These are phyloP conservation scores for Peltaster fructicola DNA, from an alignment of 2,329 filamentous ascomycete species.

Conservation along the genomic window DNA sequence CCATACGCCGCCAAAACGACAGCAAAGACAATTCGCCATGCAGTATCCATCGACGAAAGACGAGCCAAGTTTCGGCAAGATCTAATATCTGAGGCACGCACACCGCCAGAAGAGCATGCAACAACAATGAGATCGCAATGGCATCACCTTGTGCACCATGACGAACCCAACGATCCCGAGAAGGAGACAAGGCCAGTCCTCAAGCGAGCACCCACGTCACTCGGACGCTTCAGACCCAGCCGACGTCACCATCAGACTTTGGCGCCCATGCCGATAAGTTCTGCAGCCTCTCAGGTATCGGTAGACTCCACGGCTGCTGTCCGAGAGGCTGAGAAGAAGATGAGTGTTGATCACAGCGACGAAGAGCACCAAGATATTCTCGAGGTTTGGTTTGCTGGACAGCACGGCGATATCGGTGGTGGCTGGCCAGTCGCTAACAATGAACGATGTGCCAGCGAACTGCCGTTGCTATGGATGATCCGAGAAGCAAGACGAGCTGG, in stretches of 20 bases:
- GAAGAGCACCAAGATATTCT: slow-evolving; percentile 38
- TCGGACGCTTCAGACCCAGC: slow-evolving; percentile 5
- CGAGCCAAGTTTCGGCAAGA: slow-evolving; percentile 57
- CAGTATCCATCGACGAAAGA: slow-evolving; percentile 53
- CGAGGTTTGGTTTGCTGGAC: slow-evolving; percentile 58
- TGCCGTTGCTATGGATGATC: slow-evolving; percentile 33
- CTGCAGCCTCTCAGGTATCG: slow-evolving; percentile 12
- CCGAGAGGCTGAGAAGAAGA: slow-evolving; percentile 2
- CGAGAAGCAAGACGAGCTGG: slow-evolving; percentile 47
- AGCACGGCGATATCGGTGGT: slow-evolving; percentile 31
- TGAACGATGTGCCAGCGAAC: slow-evolving; percentile 6
- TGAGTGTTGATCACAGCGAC: slow-evolving; percentile 3
- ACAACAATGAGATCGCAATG: slow-evolving; percentile 8
- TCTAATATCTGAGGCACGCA: slow-evolving; percentile 35
- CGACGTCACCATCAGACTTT: too few species aligned
- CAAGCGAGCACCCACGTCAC: slow-evolving; percentile 5
- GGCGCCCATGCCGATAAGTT: slow-evolving; percentile 5
- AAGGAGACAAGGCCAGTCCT: slow-evolving; percentile 3
- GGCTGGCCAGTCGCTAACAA: slow-evolving; percentile 5
- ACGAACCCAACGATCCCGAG: slow-evolving; percentile 7
- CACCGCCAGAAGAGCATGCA: slow-evolving; percentile 9
- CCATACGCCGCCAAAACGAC: slow-evolving; percentile 44
- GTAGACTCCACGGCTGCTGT: slow-evolving; percentile 7
- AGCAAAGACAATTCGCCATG: slow-evolving; percentile 45
- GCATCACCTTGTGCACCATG: slow-evolving; percentile 4